Percentiles rank a stretch among this genome's conserved stretches.
phyloP scores from a whole-genome alignment of 176 grass and related monocot species.

The Eleusine indica region DNA sequence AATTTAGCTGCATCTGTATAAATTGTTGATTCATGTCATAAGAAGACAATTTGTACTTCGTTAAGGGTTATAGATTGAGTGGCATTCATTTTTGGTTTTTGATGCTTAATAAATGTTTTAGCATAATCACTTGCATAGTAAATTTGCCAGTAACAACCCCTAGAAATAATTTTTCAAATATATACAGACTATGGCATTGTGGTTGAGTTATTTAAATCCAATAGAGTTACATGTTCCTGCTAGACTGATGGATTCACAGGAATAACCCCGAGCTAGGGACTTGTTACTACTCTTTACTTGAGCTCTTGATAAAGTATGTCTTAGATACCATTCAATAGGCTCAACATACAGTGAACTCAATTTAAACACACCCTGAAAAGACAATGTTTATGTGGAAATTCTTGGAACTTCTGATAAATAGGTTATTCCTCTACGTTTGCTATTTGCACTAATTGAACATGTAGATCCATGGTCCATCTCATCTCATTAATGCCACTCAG shows the following conservation, averaged over 20 bases:
- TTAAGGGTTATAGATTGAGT: background rate
- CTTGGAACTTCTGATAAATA: no score
- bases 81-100: background rate
- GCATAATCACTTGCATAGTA: background rate
- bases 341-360: no score
- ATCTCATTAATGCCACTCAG: no score
- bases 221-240: background rate
- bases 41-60: background rate
- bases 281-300: background rate
- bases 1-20: background rate
- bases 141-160: background rate
- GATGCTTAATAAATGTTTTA: background rate
- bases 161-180: background rate
- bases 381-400: no score
- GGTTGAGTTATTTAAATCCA: background rate
- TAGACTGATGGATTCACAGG: background rate
- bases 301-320: slow-evolving; percentile 10
- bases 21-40: background rate
- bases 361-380: no score
- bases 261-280: background rate
- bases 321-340: no score
- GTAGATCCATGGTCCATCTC: no score
- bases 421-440: no score
- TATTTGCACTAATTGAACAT: no score
- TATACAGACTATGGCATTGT: background rate